phyloP scores from a whole-genome alignment of 2,329 filamentous ascomycete species.

The Aspergillus felis region DNA sequence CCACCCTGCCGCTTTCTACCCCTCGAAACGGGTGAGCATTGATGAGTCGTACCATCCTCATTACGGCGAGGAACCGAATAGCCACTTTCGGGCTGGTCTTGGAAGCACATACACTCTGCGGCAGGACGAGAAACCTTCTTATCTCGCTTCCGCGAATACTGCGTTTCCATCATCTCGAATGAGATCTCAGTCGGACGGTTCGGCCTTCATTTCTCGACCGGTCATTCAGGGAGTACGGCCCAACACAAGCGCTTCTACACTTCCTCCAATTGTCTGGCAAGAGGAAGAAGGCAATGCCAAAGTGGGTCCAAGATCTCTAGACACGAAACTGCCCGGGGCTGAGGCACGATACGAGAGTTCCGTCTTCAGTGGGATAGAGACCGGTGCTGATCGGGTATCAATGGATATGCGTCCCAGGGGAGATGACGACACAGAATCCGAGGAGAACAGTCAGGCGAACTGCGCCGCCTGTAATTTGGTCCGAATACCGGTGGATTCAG shows the following conservation, averaged over 20 bases:
- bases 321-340: constrained; percentile 9
- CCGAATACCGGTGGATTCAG: constrained; percentile 48
- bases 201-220: constrained; percentile 35
- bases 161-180: constrained; percentile 32
- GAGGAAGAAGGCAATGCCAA: constrained; percentile 24
- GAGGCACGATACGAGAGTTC: constrained; percentile 10
- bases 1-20: constrained; percentile 16
- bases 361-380: constrained; percentile 3
- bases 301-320: constrained; percentile 11
- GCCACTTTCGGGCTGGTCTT: constrained; percentile 20
- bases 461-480: constrained; percentile 57
- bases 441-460: constrained; percentile 40
- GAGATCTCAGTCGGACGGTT: constrained; percentile 42
- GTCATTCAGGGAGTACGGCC: constrained; percentile 33
- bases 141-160: constrained; percentile 13
- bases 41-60: constrained; percentile 27
- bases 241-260: constrained; percentile 36
- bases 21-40: constrained; percentile 28
- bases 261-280: constrained; percentile 33
- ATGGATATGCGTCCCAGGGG: constrained; percentile 19
- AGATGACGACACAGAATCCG: constrained; percentile 23
- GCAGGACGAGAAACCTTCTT: constrained; percentile 15
- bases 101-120: constrained; percentile 10
- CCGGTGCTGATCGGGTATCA: constrained; percentile 8
- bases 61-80: constrained; percentile 19